phyloP scores from a whole-genome alignment of 2,329 filamentous ascomycete genomes.

The Fusarium bulbicola region DNA sequence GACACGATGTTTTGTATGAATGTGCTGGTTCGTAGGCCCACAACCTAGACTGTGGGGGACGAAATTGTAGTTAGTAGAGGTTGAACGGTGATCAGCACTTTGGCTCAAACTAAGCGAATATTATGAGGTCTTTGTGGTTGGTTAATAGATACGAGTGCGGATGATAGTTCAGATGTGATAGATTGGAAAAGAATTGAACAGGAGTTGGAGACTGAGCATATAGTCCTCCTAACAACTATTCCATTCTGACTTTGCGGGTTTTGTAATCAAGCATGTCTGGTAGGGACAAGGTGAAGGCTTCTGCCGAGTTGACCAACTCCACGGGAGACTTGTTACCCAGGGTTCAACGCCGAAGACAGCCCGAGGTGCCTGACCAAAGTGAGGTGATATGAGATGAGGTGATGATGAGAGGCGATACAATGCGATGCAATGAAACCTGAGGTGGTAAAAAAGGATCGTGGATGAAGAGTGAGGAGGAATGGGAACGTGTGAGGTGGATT shows the following conservation, averaged over 20 bases:
- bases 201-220: conserved; percentile 13
- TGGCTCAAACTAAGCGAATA: conserved; percentile 22
- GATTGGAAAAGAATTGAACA: background rate
- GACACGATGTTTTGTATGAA: conserved; percentile 10
- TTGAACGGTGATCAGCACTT: conserved; percentile 15
- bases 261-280: conserved; percentile 34
- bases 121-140: conserved; percentile 21
- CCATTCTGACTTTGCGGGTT: conserved; percentile 22
- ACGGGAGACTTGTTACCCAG: background rate
- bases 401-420: background rate
- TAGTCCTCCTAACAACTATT: conserved; percentile 21
- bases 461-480: background rate
- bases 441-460: background rate
- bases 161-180: background rate
- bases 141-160: background rate
- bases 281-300: conserved; percentile 3
- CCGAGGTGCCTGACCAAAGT: background rate
- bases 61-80: conserved; percentile 20
- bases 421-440: background rate
- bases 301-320: background rate
- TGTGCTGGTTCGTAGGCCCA: conserved; percentile 19
- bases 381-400: conserved; percentile 9
- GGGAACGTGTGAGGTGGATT: background rate
- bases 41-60: conserved; percentile 18
- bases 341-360: conserved; percentile 3